phyloP scores from a whole-genome alignment of 106 monocot species.

The Dendrobium officinale region DNA sequence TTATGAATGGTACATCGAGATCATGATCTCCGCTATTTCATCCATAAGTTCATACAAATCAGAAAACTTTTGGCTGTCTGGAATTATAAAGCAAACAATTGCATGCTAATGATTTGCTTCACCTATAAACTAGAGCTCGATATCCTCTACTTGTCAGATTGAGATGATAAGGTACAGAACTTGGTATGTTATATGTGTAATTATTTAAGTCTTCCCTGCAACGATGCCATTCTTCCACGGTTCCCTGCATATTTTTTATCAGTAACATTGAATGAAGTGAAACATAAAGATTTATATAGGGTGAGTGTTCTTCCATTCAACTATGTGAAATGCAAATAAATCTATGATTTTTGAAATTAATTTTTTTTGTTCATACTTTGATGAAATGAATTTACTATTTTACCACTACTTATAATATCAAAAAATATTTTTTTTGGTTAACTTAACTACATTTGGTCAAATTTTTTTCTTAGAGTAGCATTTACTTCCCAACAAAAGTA shows the following conservation, averaged over 20 bases:
- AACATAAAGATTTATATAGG: too few relatives aligned
- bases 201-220: neutral
- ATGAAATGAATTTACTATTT: too few relatives aligned
- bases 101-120: neutral
- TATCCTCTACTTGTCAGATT: constrained; percentile 12
- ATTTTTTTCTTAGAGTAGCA: too few relatives aligned
- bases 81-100: neutral
- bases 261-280: too few relatives aligned
- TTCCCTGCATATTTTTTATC: neutral
- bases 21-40: constrained; percentile 12
- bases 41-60: neutral
- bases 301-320: too few relatives aligned
- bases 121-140: constrained; percentile 15
- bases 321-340: too few relatives aligned
- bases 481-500: too few relatives aligned
- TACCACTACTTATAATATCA: too few relatives aligned
- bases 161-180: constrained; percentile 1
- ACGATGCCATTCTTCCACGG: neutral
- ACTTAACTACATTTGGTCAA: too few relatives aligned
- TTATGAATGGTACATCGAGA: neutral
- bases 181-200: constrained; percentile 2
- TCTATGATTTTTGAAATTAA: too few relatives aligned
- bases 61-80: neutral
- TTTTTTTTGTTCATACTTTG: too few relatives aligned
- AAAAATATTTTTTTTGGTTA: too few relatives aligned